Conservation (phyloP, 1,284 basidiomycete species). For the Puccinia polysora region DNA sequence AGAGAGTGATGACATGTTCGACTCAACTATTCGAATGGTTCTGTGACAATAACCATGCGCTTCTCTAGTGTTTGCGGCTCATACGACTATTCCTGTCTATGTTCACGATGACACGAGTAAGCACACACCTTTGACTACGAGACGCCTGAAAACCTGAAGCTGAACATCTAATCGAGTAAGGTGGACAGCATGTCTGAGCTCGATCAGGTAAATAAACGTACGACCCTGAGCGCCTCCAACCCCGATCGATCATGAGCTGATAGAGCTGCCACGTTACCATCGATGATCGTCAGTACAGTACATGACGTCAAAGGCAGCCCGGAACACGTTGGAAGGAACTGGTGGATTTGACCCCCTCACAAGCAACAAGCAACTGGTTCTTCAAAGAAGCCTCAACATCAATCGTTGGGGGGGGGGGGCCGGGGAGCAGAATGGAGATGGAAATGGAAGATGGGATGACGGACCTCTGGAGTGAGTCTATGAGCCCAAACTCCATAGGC, state of each 20-base stretch:
- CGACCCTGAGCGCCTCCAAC: constrained; percentile 79
- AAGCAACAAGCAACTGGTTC: neutral
- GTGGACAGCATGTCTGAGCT: constrained; percentile 76
- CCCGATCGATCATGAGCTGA: constrained; percentile 68
- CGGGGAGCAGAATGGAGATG: neutral
- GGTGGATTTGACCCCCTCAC: neutral
- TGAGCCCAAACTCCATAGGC: constrained; percentile 30
- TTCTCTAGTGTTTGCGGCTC: neutral
- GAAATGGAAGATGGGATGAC: neutral
- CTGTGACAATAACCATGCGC: constrained; percentile 55
- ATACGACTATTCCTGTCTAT: neutral
- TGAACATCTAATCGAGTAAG: constrained; percentile 77
- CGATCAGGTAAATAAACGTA: constrained; percentile 71
- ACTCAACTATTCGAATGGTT: constrained; percentile 61
- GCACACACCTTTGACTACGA: constrained; percentile 38
- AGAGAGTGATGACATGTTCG: too few species aligned
- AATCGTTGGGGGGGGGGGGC: neutral
- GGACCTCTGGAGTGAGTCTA: constrained; percentile 19
- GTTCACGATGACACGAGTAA: too few species aligned
- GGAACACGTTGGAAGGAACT: neutral
- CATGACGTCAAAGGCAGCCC: too few species aligned
- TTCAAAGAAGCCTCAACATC: neutral
- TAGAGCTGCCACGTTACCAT: constrained; percentile 52
- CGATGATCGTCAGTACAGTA: neutral
- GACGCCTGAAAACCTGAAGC: constrained; percentile 19